Evolutionary conservation across 306 rosid genomes (phyloP).

Genomic region (Prunus armeniaca): DNA sequence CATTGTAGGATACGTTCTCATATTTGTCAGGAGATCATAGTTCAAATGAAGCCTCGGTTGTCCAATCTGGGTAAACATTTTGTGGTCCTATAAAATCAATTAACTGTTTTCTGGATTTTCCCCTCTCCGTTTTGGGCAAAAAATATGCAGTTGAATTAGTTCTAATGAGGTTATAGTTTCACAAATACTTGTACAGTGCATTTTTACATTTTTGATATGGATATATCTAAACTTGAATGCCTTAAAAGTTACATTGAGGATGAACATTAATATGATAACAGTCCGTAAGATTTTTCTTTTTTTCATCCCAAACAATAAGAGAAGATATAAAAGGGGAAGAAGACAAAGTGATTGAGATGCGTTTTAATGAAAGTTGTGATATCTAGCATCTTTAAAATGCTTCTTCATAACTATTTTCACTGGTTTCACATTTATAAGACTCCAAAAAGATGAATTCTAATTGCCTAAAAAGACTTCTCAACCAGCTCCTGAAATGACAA

Average conservation of each 20-base stretch:
- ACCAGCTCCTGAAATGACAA: too few species aligned
- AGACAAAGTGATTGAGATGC: too few species aligned
- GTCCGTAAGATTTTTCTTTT: too few species aligned
- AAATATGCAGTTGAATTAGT: background rate
- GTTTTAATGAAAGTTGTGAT: too few species aligned
- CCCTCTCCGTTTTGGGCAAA: background rate
- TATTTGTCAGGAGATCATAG: conserved; percentile 27
- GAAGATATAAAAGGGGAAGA: too few species aligned
- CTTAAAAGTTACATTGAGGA: background rate
- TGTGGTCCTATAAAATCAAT: background rate
- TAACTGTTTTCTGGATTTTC: background rate
- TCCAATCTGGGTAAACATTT: background rate
- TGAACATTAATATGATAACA: too few species aligned
- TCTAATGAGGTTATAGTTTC: background rate
- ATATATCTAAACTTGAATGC: background rate
- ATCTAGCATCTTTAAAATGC: too few species aligned
- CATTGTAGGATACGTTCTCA: conserved; percentile 47
- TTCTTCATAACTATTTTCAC: too few species aligned
- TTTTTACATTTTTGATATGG: background rate
- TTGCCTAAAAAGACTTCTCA: too few species aligned
- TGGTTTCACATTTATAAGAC: too few species aligned
- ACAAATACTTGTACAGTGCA: background rate
- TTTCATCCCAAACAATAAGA: too few species aligned
- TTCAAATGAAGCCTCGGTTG: background rate
- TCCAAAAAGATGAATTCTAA: too few species aligned